Base-by-base conservation (phyloP, 257 asterid species). In the Nicotiana paniculata region DNA sequence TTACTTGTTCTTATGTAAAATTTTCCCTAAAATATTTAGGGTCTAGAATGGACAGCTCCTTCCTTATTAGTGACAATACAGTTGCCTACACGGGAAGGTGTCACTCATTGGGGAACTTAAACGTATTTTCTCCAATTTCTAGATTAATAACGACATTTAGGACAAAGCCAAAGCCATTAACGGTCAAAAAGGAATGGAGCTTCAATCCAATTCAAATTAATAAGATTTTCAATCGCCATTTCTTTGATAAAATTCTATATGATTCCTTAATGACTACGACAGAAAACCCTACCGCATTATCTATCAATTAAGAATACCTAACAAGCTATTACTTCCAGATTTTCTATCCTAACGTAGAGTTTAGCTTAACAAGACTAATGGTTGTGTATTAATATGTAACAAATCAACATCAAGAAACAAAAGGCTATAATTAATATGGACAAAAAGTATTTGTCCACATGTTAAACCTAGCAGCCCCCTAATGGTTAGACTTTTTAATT, bases 281-380 rank as follows among this genome's bases (percentile, higher is more conserved):
- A 39, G 33, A 39, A 39, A 39, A n/a, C 13, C 58, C 35, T 70
- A 39, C 18, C 57, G 12, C 58, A n/a, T 39, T 55, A 43, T 69
- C 57, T n/a, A 12, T 70, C 77, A 70, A n/a, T 70, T 70, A 70
- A 39, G 77, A 55, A 39, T 70, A 70, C 58, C 77, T 43, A 70
- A 39, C 77, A 70, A 69, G n/a, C 8, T n/a, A 9, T 70, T 70
- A 18, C 43, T 70, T 70, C 32, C 35, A 70, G 12, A 43, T 9
- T 72, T 43, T 43, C 78, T 13, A 46, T 21, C 24, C 24, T 21
- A 72, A 72, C 37, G 10, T 28, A 1, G 32, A 39, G 35, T 43
- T 70, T 70, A 39, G n/a, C 58, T 39, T 61, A 21, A 59, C 7
- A 59, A 8, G 13, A 7, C 8, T 58, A 58, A 21, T 59, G 66